Base-by-base conservation (phyloP, 2,329 filamentous ascomycete genomes). In the Exophiala oligosperma region DNA sequence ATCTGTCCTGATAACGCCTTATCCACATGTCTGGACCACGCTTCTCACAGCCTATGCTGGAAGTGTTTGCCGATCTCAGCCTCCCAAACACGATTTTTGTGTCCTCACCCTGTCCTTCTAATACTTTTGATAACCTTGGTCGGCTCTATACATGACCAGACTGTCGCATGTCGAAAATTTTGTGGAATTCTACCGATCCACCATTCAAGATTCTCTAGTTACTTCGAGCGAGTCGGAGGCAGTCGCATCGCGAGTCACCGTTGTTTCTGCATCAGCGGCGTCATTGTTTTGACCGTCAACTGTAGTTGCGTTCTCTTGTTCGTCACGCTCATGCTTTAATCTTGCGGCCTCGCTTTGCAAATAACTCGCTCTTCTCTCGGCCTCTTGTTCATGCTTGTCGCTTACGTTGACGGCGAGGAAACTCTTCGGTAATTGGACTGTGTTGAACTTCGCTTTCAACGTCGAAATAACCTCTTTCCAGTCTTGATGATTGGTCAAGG, bases 381-480 rank as follows among this genome's bases (percentile, higher is more conserved):
- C 65, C 49, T 68, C 67, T 49, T 73, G 64, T 29, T 71, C 69
- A 66, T 77, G 75, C 60, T 79, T 80, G 57, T 80, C 78, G 61
- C 77, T 80, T 23, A 81, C 65, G 59, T 80, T 81, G 21, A 81
- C 77, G 1, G 79, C 78, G 56, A 80, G 73, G 55, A 81, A 81
- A 35, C 74, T 76, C 65, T 79, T 79, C 8, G 78, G 78, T 41
- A 81, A 69, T 70, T 81, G 76, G n/a, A 81, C 78, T 89, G 92
- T 92, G 70, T 96, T 90, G 71, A 99, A 97, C 69, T 96, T 97
- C 50, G 90, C 93, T 65, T 92, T 86, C 63, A 99, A 78, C 1
- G 92, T 97, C 76, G 96, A 92, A 66, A 99, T 90, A n/a, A 99
- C 90, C 68, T 93, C 85, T 75, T 95, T 93, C 93, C 94, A 99